Evolutionary conservation across 2,329 filamentous ascomycete genomes (phyloP).

Genomic region (Exophiala phaeomuriformis): DNA sequence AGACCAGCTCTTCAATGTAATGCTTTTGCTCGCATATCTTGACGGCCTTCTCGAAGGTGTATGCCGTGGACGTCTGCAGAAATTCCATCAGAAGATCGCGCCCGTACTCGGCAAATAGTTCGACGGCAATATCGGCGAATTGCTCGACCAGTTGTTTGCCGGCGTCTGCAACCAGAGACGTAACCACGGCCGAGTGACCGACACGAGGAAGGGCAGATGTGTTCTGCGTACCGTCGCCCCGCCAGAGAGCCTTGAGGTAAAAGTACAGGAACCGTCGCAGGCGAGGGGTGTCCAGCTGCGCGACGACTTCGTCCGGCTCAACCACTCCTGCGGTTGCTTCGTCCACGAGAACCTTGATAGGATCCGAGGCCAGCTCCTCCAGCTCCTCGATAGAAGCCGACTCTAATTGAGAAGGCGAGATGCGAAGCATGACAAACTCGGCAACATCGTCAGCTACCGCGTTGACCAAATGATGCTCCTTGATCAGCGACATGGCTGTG

Average conservation of each 20-base stretch:
- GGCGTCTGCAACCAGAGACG: slow-evolving; percentile 47
- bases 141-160: slow-evolving; percentile 68
- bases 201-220: slow-evolving; percentile 35
- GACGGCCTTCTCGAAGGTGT: slow-evolving; percentile 69
- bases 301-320: slow-evolving; percentile 66
- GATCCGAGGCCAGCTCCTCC: slow-evolving; percentile 71
- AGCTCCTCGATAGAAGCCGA: slow-evolving; percentile 63
- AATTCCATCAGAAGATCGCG: slow-evolving; percentile 77
- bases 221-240: slow-evolving; percentile 49
- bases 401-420: slow-evolving; percentile 62
- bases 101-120: slow-evolving; percentile 79
- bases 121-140: slow-evolving; percentile 79
- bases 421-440: slow-evolving; percentile 77
- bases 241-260: slow-evolving; percentile 83
- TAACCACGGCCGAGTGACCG: slow-evolving; percentile 29
- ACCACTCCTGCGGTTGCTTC: slow-evolving; percentile 87
- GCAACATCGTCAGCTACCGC: slow-evolving; percentile 84
- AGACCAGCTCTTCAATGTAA: slow-evolving; percentile 89
- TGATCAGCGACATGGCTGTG: slow-evolving; percentile 75
- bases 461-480: slow-evolving; percentile 82
- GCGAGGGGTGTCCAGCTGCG: slow-evolving; percentile 63
- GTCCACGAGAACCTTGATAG: slow-evolving; percentile 77
- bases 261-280: slow-evolving; percentile 77
- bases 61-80: slow-evolving; percentile 73
- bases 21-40: slow-evolving; percentile 69